These are phyloP conservation scores for Monascus purpureus DNA, from an alignment of 495 filamentous ascomycete genomes.

Conservation along the genomic window DNA sequence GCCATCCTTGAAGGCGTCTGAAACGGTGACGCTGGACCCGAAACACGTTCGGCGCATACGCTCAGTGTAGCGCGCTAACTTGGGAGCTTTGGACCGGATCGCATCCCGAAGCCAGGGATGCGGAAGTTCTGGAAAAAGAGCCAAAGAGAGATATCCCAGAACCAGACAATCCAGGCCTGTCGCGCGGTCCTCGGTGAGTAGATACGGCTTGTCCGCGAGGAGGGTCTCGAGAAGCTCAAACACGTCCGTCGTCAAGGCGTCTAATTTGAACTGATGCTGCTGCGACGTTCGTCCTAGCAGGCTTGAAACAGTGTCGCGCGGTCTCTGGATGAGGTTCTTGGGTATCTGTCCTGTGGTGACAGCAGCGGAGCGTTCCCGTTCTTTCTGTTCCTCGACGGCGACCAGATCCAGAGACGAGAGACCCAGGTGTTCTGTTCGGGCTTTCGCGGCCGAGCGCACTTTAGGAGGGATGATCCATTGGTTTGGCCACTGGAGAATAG, in stretches of 20 bases:
- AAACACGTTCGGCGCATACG: slow-evolving; percentile 28
- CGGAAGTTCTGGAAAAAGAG: slow-evolving; percentile 55
- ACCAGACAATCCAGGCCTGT: slow-evolving; percentile 66
- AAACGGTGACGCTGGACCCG: slow-evolving; percentile 16
- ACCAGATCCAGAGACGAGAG: slow-evolving; percentile 53
- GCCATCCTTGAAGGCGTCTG: slow-evolving; percentile 11
- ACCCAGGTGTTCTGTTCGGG: slow-evolving; percentile 59
- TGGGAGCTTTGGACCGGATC: slow-evolving; percentile 41
- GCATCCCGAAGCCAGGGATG: slow-evolving; percentile 55
- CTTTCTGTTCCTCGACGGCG: slow-evolving; percentile 28
- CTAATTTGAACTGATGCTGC: slow-evolving; percentile 48
- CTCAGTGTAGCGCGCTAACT: slow-evolving; percentile 40
- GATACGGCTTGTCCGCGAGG: slow-evolving; percentile 39
- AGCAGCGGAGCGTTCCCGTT: slow-evolving; percentile 29
- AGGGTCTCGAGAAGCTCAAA: slow-evolving; percentile 54
- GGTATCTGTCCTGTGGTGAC: slow-evolving; percentile 29
- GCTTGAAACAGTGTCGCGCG: slow-evolving; percentile 26
- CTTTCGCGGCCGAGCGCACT: slow-evolving; percentile 50
- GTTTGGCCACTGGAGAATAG: slow-evolving; percentile 66
- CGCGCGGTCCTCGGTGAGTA: slow-evolving; percentile 35
- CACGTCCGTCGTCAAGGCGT: slow-evolving; percentile 51
- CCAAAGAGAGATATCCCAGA: slow-evolving; percentile 62
- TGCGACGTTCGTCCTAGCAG: slow-evolving; percentile 25
- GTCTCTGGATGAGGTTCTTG: slow-evolving; percentile 23
- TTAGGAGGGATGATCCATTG: slow-evolving; percentile 65